These are phyloP conservation scores for Cyphellophora attinorum DNA, from an alignment of 2,329 filamentous ascomycete species.

Conservation along the genomic window DNA sequence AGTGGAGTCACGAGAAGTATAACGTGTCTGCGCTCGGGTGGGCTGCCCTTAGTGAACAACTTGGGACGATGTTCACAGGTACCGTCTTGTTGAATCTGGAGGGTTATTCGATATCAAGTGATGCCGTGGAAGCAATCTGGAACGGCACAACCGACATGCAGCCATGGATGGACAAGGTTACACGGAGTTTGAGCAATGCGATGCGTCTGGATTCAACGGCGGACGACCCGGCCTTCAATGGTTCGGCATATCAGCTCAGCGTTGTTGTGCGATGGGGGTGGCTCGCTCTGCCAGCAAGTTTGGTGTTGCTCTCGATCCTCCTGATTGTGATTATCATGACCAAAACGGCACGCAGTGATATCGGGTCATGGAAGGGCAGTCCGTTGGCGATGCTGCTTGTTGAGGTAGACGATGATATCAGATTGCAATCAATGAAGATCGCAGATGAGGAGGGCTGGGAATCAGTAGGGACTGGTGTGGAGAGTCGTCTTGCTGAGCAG, in stretches of 20 bases:
- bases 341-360: conserved; percentile 2
- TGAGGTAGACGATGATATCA: conserved; percentile 9
- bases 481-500: no score
- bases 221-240: conserved; percentile 1
- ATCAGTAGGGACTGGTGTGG: no score
- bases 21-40: no score
- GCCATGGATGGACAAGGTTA: not conserved
- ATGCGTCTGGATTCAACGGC: not conserved
- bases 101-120: not conserved
- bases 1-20: no score
- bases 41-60: no score
- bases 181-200: not conserved
- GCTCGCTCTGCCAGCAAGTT: not conserved
- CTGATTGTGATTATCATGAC: conserved; percentile 3
- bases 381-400: conserved; percentile 5
- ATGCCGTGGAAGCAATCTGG: conserved; percentile 2
- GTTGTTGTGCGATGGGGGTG: not conserved
- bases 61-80: not conserved
- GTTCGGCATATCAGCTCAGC: not conserved
- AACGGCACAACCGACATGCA: not conserved
- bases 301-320: not conserved
- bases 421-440: no score
- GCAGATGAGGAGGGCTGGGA: no score
- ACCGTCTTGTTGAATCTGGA: conserved; percentile 1
- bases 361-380: conserved; percentile 8